A percentile compares a stretch with the other conserved stretches of the same genome.
These are phyloP conservation scores for Trapa bicornis DNA, from an alignment of 345 rosid genomes.

Conservation along the genomic window DNA sequence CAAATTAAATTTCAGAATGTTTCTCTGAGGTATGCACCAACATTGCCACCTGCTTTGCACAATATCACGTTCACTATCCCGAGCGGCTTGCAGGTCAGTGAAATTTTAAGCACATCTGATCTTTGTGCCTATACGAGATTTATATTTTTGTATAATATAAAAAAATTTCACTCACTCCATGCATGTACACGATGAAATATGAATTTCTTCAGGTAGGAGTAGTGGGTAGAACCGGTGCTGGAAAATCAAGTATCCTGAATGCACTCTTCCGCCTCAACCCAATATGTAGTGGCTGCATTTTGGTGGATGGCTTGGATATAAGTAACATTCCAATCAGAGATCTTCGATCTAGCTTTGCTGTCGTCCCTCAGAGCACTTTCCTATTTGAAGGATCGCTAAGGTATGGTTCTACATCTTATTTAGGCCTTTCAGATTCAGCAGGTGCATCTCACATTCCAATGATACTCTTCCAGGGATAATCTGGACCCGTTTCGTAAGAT, in stretches of 20 bases:
- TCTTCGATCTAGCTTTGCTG: slow-evolving; percentile 57
- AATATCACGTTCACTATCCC: slow-evolving; percentile 43
- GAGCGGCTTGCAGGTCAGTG: slow-evolving; percentile 56
- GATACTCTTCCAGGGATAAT: slow-evolving; percentile 42
- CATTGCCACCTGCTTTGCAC: slow-evolving; percentile 57
- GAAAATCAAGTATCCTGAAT: slow-evolving; percentile 82
- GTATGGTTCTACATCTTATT: slow-evolving; percentile 16
- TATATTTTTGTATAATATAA: not conserved
- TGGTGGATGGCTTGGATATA: slow-evolving; percentile 66
- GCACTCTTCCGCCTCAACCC: slow-evolving; percentile 73
- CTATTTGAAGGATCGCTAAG: slow-evolving; percentile 78
- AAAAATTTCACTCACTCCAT: not conserved
- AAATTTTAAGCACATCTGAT: not conserved
- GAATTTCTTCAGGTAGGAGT: slow-evolving; percentile 55
- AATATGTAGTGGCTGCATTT: slow-evolving; percentile 45
- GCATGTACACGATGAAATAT: not conserved
- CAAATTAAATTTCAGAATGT: slow-evolving; percentile 61
- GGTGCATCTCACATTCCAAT: not conserved
- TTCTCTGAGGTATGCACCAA: slow-evolving; percentile 62
- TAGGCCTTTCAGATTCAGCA: not conserved
- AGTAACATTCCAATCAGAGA: slow-evolving; percentile 54
- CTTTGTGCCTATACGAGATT: not conserved
- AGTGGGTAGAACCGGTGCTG: slow-evolving; percentile 92
- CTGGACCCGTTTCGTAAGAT: slow-evolving; percentile 55
- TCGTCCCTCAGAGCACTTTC: slow-evolving; percentile 92